Evolutionary conservation across 176 grass and related monocot genomes (phyloP).

Genomic region (Hyparrhenia diplandra): DNA sequence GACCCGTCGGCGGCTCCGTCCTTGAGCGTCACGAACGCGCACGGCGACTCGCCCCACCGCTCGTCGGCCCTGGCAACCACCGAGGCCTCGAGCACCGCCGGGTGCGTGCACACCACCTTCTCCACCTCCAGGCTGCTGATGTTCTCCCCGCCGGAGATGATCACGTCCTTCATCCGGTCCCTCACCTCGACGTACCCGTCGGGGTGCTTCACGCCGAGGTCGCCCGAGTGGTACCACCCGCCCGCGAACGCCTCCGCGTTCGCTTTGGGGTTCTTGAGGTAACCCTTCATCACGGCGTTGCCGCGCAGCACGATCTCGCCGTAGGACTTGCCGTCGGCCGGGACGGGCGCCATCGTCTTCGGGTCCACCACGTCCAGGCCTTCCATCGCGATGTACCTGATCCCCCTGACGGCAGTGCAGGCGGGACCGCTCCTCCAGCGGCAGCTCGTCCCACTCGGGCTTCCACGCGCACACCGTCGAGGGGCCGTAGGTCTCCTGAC

Average conservation of each 20-base stretch:
- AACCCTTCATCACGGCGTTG: constrained; percentile 92
- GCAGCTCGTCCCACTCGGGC: constrained; percentile 69
- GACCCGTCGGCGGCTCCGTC: constrained; percentile 32
- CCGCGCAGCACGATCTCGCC: constrained; percentile 87
- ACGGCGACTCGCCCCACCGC: constrained; percentile 88
- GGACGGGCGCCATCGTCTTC: constrained; percentile 74
- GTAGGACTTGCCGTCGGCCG: constrained; percentile 63
- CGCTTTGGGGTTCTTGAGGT: constrained; percentile 84
- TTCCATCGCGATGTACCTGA: constrained; percentile 74
- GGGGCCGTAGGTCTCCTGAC: constrained; percentile 82
- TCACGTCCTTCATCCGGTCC: constrained; percentile 93
- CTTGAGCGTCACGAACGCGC: constrained; percentile 74
- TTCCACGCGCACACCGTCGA: constrained; percentile 78
- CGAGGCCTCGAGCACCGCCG: constrained; percentile 66
- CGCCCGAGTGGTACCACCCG: constrained; percentile 92
- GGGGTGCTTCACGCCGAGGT: constrained; percentile 86
- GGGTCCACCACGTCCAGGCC: constrained; percentile 68
- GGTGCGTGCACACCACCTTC: constrained; percentile 62
- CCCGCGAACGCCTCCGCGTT: constrained; percentile 67
- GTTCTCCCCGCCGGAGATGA: constrained; percentile 97
- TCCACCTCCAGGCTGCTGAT: constrained; percentile 98
- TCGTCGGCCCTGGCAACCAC: constrained; percentile 82
- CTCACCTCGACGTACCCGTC: constrained; percentile 89
- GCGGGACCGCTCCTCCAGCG: constrained; percentile 57
- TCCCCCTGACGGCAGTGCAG: constrained; percentile 81